A percentile compares a stretch with the other conserved stretches of the same genome.
These are phyloP conservation scores for Yamadazyma epiphylla DNA, from an alignment of 1,139 yeast genomes.

Conservation along the genomic window DNA sequence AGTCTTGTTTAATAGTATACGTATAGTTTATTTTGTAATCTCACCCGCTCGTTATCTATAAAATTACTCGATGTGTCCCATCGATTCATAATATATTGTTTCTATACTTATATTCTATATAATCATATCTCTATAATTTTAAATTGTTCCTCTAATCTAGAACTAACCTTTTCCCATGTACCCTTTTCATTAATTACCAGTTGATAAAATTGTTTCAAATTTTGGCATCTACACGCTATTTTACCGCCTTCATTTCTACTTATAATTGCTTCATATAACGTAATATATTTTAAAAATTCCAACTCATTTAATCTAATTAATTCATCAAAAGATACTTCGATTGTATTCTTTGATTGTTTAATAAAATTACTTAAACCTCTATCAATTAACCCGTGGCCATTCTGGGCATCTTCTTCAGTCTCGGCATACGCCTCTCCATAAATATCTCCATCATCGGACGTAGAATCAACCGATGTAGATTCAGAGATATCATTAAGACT, in stretches of 20 bases:
- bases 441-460: background rate
- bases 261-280: constrained; percentile 26
- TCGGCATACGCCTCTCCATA: no score
- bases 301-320: constrained; percentile 14
- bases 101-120: background rate
- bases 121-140: no score
- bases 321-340: background rate
- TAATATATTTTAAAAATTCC: constrained; percentile 25
- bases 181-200: constrained; percentile 3
- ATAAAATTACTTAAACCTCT: background rate
- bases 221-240: constrained; percentile 17
- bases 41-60: background rate
- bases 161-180: constrained; percentile 10
- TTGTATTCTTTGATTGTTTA: background rate
- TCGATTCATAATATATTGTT: no score
- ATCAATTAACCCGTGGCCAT: background rate
- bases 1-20: constrained; percentile 1
- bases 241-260: constrained; percentile 8
- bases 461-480: constrained; percentile 2
- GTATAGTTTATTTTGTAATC: background rate
- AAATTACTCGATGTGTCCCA: no score
- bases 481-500: constrained; percentile 10
- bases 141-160: no score
- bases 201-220: constrained; percentile 18
- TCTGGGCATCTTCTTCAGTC: constrained; percentile 1